Evolutionary conservation across 192 early-diverging fungal genomes (phyloP).

Genomic region (Rhizophlyctis rosea): DNA sequence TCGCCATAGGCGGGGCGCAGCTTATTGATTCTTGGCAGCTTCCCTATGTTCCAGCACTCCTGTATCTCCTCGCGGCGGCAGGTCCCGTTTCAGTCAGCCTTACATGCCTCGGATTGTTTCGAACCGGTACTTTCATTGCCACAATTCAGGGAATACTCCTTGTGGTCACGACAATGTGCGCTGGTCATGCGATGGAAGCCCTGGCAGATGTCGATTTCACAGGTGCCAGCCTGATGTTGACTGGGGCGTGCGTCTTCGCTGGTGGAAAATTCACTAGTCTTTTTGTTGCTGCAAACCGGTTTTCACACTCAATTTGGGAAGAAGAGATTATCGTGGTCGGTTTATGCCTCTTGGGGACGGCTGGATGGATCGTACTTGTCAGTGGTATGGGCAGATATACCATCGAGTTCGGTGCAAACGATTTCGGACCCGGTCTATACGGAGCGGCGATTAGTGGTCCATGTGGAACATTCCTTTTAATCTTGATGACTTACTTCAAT

Average conservation of each 20-base stretch:
- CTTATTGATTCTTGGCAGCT: not conserved
- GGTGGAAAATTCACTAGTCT: not conserved
- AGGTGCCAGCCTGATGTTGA: constrained; percentile 1
- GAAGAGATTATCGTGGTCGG: not conserved
- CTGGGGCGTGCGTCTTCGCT: not conserved
- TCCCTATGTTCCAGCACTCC: not conserved
- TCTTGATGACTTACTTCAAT: not conserved
- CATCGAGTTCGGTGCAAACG: not conserved
- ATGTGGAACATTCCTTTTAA: not conserved
- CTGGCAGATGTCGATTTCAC: not conserved
- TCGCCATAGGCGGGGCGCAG: constrained; percentile 6
- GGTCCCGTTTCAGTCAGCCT: not conserved
- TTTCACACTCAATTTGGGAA: not conserved
- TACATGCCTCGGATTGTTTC: not conserved
- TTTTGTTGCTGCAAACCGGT: not conserved
- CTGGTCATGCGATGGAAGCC: not conserved
- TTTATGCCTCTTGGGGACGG: not conserved
- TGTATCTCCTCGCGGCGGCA: not conserved
- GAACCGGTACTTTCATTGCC: not conserved
- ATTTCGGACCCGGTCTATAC: not conserved
- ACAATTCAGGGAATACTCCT: not conserved
- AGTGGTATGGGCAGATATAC: not conserved
- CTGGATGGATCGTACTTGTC: not conserved
- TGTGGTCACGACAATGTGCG: not conserved
- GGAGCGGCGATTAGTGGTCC: not conserved